Percentiles rank a stretch among this genome's conserved stretches.
Conservation (phyloP, 2,329 filamentous ascomycete species). For the Fusarium sp. region DNA sequence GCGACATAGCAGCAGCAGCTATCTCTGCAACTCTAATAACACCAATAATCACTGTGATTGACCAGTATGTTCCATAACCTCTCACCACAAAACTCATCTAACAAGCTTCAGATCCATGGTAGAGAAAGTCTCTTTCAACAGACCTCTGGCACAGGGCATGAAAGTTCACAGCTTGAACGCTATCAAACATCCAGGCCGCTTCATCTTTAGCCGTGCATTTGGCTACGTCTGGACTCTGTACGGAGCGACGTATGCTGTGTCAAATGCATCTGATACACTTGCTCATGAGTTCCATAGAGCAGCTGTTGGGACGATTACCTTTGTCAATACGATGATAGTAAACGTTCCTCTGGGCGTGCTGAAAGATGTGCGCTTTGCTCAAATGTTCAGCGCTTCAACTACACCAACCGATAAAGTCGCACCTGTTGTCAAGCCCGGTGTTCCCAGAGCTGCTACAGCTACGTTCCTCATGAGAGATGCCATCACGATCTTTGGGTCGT, state of each 20-base stretch:
- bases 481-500: constrained; percentile 47
- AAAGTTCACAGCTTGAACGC: constrained; percentile 17
- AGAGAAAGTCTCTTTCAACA: constrained; percentile 37
- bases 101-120: constrained; percentile 28
- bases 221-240: constrained; percentile 45
- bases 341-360: constrained; percentile 47
- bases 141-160: constrained; percentile 27
- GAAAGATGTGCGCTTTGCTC: constrained; percentile 46
- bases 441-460: constrained; percentile 39
- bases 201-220: constrained; percentile 40
- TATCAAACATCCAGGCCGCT: constrained; percentile 35
- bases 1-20: constrained; percentile 40
- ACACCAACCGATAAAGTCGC: neutral
- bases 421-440: constrained; percentile 7
- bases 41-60: constrained; percentile 43
- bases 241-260: constrained; percentile 43
- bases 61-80: constrained; percentile 24
- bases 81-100: fast-evolving
- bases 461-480: constrained; percentile 45
- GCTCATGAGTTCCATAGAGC: constrained; percentile 38
- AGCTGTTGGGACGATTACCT: constrained; percentile 39
- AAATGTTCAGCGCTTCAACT: constrained; percentile 39
- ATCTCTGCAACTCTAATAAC: constrained; percentile 44
- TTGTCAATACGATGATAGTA: constrained; percentile 44
- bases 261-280: constrained; percentile 43